phyloP scores from a whole-genome alignment of 495 filamentous ascomycete species.

The Tuber microsphaerosporum region DNA sequence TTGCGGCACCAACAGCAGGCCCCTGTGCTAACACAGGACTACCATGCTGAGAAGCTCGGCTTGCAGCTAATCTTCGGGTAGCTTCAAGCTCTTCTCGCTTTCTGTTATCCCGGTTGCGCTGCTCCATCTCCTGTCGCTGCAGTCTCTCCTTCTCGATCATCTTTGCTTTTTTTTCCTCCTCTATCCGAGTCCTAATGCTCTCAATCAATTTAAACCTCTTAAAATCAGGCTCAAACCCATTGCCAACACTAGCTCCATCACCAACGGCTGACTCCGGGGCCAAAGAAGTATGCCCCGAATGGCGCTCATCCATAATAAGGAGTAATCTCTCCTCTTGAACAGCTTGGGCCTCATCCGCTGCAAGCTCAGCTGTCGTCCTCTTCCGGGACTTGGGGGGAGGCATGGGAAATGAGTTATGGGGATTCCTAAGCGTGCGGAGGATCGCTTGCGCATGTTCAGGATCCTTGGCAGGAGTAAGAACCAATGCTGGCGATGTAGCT shows the following conservation, averaged over 20 bases:
- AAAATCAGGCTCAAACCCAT: constrained; percentile 75
- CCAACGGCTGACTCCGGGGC: constrained; percentile 58
- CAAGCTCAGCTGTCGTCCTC: constrained; percentile 86
- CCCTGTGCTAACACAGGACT: constrained; percentile 33
- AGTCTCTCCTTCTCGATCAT: constrained; percentile 57
- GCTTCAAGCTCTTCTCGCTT: constrained; percentile 43
- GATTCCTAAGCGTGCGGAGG: constrained; percentile 63
- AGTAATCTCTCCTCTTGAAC: constrained; percentile 84
- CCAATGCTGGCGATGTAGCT: constrained; percentile 64
- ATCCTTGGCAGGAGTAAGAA: constrained; percentile 64
- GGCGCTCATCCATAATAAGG: constrained; percentile 84
- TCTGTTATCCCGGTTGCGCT: constrained; percentile 45
- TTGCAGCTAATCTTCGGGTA: constrained; percentile 41
- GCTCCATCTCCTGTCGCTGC: constrained; percentile 40
- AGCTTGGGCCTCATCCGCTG: constrained; percentile 82
- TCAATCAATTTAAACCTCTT: constrained; percentile 84
- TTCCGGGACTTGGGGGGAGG: constrained; percentile 85
- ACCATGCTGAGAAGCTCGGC: constrained; percentile 37
- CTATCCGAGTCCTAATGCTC: constrained; percentile 69
- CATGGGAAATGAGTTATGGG: constrained; percentile 64
- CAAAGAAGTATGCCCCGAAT: constrained; percentile 53
- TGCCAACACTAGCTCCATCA: constrained; percentile 63
- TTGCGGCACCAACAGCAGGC: constrained; percentile 23
- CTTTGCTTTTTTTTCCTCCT: constrained; percentile 61
- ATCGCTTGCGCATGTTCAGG: constrained; percentile 60